Evolutionary conservation across 2,329 filamentous ascomycete genomes (phyloP).

Genomic region (Fusarium sp.): DNA sequence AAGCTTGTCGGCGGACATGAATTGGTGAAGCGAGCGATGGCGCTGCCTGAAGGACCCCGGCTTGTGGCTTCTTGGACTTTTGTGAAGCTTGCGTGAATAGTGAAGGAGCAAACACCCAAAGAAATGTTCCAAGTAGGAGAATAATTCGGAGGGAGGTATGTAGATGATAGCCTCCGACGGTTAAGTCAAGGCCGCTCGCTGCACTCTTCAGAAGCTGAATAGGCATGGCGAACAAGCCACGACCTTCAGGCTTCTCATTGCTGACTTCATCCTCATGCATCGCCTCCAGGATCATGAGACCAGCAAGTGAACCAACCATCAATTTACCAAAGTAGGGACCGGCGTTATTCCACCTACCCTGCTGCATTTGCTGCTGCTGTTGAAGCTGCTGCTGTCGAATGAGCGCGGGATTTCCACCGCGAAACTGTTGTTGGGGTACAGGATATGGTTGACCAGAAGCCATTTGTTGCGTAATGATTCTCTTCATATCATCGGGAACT

Average conservation of each 20-base stretch:
- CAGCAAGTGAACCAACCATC: constrained; percentile 92
- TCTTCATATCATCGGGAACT: constrained; percentile 73
- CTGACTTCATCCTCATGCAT: constrained; percentile 73
- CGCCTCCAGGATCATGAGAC: constrained; percentile 90
- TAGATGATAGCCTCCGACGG: constrained; percentile 64
- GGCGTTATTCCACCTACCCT: constrained; percentile 63
- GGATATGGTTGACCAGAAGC: constrained; percentile 64
- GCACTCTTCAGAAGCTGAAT: constrained; percentile 63
- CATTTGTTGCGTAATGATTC: constrained; percentile 66
- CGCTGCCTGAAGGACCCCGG: constrained; percentile 58
- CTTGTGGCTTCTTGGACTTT: constrained; percentile 62
- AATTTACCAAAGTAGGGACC: constrained; percentile 75
- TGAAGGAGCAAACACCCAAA: constrained; percentile 66
- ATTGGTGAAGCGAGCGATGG: constrained; percentile 84
- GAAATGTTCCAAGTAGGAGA: constrained; percentile 61
- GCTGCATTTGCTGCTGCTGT: constrained; percentile 60
- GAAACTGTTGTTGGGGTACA: constrained; percentile 59
- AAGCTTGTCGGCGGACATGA: constrained; percentile 85
- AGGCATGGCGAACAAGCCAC: constrained; percentile 73
- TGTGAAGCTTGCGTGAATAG: constrained; percentile 56
- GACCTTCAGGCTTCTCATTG: constrained; percentile 69
- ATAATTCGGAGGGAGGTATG: constrained; percentile 63
- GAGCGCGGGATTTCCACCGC: constrained; percentile 53
- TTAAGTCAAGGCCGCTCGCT: constrained; percentile 59
- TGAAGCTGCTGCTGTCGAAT: constrained; percentile 67